phyloP scores from a whole-genome alignment of 768 basidiomycete genomes.

The Steccherinum ochraceum region DNA sequence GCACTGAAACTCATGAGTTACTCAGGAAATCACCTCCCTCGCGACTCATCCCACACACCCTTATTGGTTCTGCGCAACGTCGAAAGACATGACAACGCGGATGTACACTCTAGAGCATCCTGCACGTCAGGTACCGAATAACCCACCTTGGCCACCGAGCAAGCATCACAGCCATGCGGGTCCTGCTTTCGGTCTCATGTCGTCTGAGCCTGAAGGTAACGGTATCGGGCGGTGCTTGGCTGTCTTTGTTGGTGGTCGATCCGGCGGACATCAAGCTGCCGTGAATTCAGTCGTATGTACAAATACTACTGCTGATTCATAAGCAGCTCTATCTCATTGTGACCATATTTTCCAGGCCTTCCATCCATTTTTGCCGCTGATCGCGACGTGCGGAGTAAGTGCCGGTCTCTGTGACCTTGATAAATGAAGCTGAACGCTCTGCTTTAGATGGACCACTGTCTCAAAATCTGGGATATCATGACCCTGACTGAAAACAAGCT shows the following conservation, averaged over 20 bases:
- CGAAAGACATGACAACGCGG: slow-evolving; percentile 62
- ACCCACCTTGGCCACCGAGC: slow-evolving; percentile 57
- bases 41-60: slow-evolving; percentile 54
- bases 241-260: slow-evolving; percentile 62
- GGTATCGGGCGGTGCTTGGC: slow-evolving; percentile 54
- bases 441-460: slow-evolving; percentile 57
- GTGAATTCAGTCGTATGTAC: slow-evolving; percentile 65
- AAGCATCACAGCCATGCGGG: slow-evolving; percentile 49
- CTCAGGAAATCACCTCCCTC: slow-evolving; percentile 59
- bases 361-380: slow-evolving; percentile 53
- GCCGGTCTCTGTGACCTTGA: neutral
- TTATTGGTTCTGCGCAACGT: slow-evolving; percentile 63
- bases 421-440: slow-evolving; percentile 2
- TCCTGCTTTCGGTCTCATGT: slow-evolving; percentile 62
- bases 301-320: slow-evolving; percentile 12
- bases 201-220: slow-evolving; percentile 52
- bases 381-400: slow-evolving; percentile 76
- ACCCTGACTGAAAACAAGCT: slow-evolving; percentile 30
- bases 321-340: slow-evolving; percentile 6
- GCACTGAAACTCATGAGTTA: slow-evolving; percentile 9
- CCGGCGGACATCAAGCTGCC: slow-evolving; percentile 68
- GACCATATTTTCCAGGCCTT: too few species aligned
- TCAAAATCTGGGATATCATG: slow-evolving; percentile 71
- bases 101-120: slow-evolving; percentile 55
- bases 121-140: slow-evolving; percentile 30